Conservation (phyloP, 2,329 filamentous ascomycete species). For the Paracoccidioides lutzii region DNA sequence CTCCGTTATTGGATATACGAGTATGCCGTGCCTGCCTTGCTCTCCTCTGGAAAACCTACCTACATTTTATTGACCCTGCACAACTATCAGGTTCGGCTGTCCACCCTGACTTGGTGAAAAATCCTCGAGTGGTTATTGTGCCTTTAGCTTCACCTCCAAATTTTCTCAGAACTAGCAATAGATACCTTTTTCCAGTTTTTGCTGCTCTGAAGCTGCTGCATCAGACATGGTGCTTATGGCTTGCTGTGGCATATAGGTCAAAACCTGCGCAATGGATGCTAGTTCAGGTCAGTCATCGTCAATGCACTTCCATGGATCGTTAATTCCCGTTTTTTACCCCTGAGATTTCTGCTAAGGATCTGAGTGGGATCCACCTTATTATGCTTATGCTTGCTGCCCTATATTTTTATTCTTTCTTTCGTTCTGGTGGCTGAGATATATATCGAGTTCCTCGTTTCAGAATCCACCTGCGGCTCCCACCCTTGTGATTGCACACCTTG, state of each 20-base stretch:
- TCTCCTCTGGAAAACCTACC: neutral
- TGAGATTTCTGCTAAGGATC: neutral
- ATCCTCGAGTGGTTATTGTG: constrained; percentile 57
- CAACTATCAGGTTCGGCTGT: constrained; percentile 55
- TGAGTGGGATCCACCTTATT: neutral
- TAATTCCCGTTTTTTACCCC: neutral
- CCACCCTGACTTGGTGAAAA: constrained; percentile 61
- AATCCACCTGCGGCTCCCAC: constrained; percentile 94
- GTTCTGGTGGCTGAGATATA: neutral
- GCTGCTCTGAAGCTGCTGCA: constrained; percentile 77
- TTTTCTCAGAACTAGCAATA: constrained; percentile 53
- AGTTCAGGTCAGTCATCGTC: constrained; percentile 48
- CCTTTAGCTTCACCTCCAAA: constrained; percentile 56
- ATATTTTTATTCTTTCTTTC: neutral
- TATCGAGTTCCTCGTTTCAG: constrained; percentile 29
- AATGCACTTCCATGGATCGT: neutral
- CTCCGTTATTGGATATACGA: constrained; percentile 76
- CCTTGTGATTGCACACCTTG: constrained; percentile 58
- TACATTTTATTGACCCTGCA: neutral
- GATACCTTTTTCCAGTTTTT: constrained; percentile 61
- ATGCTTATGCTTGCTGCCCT: too few relatives aligned
- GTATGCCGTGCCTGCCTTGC: constrained; percentile 32
- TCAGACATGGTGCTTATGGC: constrained; percentile 61
- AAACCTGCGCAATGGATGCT: constrained; percentile 72
- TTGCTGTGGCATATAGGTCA: constrained; percentile 59